Evolutionary conservation across 1,284 basidiomycete species (phyloP).

Genomic region (Irpex sp.): DNA sequence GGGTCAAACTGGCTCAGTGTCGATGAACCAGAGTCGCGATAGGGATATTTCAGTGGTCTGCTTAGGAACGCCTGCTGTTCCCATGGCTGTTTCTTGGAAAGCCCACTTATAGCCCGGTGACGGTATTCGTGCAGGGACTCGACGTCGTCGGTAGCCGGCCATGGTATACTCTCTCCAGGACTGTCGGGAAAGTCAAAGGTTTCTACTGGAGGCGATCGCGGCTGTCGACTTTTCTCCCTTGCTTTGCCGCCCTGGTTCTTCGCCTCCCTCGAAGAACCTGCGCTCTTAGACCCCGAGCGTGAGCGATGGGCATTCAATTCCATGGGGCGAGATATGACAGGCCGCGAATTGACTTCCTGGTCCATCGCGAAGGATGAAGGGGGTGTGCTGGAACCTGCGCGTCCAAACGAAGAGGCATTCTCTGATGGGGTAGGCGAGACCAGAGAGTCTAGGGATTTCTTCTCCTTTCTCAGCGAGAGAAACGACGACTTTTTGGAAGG

Average conservation of each 20-base stretch:
- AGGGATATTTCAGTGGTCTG: constrained; percentile 27
- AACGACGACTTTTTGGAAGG: constrained; percentile 52
- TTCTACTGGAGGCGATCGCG: constrained; percentile 8
- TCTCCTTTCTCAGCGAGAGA: constrained; percentile 51
- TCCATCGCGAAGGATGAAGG: constrained; percentile 24
- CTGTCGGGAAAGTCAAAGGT: constrained; percentile 30
- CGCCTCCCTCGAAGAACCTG: constrained; percentile 19
- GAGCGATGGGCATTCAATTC: constrained; percentile 16
- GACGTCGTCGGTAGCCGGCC: constrained; percentile 19
- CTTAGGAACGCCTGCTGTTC: constrained; percentile 31
- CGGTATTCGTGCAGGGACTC: constrained; percentile 6
- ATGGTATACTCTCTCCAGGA: constrained; percentile 36
- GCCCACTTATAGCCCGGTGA: constrained; percentile 6
- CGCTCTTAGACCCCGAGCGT: constrained; percentile 21
- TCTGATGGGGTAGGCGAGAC: constrained; percentile 16
- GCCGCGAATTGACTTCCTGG: constrained; percentile 20
- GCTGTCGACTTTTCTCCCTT: constrained; percentile 10
- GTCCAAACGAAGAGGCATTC: constrained; percentile 28
- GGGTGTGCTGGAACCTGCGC: not conserved
- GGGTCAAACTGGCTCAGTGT: constrained; percentile 54
- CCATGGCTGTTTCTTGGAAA: constrained; percentile 42
- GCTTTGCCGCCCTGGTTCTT: constrained; percentile 12
- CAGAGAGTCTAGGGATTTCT: constrained; percentile 36
- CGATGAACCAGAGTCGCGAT: constrained; percentile 65
- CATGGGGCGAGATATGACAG: constrained; percentile 21